Conservation (phyloP, 768 basidiomycete genomes). For the Suillus spraguei region DNA sequence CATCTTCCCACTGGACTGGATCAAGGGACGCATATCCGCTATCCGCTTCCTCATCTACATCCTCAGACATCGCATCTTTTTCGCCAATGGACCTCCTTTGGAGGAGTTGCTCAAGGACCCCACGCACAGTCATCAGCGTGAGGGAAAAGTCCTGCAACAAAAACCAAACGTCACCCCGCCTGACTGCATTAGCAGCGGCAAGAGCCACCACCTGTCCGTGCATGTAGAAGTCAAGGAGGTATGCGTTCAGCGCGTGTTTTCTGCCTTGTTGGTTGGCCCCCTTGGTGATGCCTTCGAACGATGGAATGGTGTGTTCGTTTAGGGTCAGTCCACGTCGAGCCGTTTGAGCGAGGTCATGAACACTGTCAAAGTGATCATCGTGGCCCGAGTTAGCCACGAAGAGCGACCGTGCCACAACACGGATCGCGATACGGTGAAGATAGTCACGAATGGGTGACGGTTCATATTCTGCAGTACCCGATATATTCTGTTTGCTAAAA, state of each 20-base stretch:
- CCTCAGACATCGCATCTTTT: constrained; percentile 18
- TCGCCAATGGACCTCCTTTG: constrained; percentile 24
- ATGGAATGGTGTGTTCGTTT: constrained; percentile 63
- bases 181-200: constrained; percentile 54
- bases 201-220: constrained; percentile 61
- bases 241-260: constrained; percentile 55
- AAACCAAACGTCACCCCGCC: constrained; percentile 69
- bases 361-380: constrained; percentile 51
- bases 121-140: constrained; percentile 50
- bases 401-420: constrained; percentile 49
- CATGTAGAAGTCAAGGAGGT: constrained; percentile 66
- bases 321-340: constrained; percentile 55
- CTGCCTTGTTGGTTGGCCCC: constrained; percentile 22
- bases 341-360: constrained; percentile 55
- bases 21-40: constrained; percentile 36
- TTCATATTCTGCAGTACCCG: constrained; percentile 15
- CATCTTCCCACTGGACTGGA: constrained; percentile 26
- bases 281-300: constrained; percentile 41
- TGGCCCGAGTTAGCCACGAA: constrained; percentile 75
- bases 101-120: constrained; percentile 51
- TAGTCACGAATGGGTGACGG: constrained; percentile 22
- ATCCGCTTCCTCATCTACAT: constrained; percentile 31
- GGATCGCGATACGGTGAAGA: constrained; percentile 42
- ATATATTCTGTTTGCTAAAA: constrained; percentile 40
- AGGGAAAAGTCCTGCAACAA: constrained; percentile 59